phyloP scores from a whole-genome alignment of 2,329 filamentous ascomycete genomes.

The Aspergillus costaricaensis region DNA sequence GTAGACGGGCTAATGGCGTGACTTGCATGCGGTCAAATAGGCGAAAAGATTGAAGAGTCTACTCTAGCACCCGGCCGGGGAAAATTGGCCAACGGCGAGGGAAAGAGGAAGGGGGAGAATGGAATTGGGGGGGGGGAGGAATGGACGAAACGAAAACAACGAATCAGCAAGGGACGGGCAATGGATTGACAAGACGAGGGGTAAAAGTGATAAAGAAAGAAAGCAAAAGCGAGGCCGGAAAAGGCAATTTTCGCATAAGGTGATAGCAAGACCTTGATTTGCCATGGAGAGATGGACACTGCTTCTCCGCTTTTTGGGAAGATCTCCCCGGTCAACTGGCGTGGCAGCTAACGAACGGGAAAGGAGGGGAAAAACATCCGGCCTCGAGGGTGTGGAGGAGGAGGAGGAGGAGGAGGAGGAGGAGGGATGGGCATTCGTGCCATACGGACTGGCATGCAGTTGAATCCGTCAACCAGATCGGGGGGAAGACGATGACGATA shows the following conservation, averaged over 20 bases:
- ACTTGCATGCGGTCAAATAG: not conserved
- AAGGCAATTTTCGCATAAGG: not conserved
- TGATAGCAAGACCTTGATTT: not conserved
- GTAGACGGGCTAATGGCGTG: not conserved
- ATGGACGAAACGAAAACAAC: not conserved
- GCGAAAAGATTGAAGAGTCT: not conserved
- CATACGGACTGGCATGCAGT: not conserved
- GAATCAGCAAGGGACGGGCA: not conserved
- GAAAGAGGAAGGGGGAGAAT: not conserved
- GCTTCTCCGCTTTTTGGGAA: not conserved
- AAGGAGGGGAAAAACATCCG: not conserved
- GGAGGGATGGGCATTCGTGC: not conserved
- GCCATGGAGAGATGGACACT: not conserved
- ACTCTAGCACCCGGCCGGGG: not conserved
- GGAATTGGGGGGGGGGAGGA: not conserved
- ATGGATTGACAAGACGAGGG: not conserved
- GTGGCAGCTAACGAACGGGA: not conserved
- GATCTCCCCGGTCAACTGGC: not conserved
- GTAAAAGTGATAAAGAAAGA: not conserved
- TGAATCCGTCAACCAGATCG: not conserved
- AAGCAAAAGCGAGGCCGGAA: not conserved
- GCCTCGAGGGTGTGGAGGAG: not conserved
- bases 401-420: not conserved
- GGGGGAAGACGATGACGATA: not conserved
- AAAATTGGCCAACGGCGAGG: not conserved